Evolutionary conservation across 2,329 filamentous ascomycete species (phyloP).

Genomic region (Aspergillus ruber): DNA sequence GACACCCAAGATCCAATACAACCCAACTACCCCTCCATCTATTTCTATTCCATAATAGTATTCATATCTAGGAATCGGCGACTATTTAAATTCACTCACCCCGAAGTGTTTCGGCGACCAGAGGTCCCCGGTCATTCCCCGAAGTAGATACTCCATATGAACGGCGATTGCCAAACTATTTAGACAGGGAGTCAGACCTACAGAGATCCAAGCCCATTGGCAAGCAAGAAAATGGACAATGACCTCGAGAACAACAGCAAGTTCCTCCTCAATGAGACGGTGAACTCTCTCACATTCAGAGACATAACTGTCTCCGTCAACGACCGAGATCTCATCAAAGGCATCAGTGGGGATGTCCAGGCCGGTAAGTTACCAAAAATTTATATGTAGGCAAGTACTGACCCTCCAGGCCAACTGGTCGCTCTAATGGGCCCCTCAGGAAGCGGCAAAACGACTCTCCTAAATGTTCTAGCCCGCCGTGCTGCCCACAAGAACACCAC

Average conservation of each 20-base stretch:
- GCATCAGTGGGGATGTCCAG: slow-evolving; percentile 58
- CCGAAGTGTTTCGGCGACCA: no score
- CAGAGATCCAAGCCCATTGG: background rate
- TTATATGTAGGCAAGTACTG: background rate
- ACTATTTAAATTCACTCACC: no score
- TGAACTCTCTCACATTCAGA: slow-evolving; percentile 61
- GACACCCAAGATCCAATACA: background rate
- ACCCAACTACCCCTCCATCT: background rate
- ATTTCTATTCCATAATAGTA: no score
- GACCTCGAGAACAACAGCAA: slow-evolving; percentile 8
- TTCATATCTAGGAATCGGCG: no score
- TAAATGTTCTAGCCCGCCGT: slow-evolving; percentile 70
- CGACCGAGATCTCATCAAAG: slow-evolving; percentile 60
- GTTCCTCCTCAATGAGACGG: slow-evolving; percentile 51
- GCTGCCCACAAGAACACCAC: slow-evolving; percentile 48
- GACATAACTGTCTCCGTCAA: slow-evolving; percentile 65
- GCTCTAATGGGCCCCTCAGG: slow-evolving; percentile 75
- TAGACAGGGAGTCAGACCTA: no score
- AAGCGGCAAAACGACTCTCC: slow-evolving; percentile 73
- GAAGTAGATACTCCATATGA: no score
- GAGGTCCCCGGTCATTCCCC: no score
- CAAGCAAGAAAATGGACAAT: background rate
- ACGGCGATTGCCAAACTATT: no score
- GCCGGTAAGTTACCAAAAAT: slow-evolving; percentile 42
- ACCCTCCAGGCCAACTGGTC: slow-evolving; percentile 58